Evolutionary conservation across 208 protist genomes (phyloP).

Genomic region (Chromosphaera perkinsii): DNA sequence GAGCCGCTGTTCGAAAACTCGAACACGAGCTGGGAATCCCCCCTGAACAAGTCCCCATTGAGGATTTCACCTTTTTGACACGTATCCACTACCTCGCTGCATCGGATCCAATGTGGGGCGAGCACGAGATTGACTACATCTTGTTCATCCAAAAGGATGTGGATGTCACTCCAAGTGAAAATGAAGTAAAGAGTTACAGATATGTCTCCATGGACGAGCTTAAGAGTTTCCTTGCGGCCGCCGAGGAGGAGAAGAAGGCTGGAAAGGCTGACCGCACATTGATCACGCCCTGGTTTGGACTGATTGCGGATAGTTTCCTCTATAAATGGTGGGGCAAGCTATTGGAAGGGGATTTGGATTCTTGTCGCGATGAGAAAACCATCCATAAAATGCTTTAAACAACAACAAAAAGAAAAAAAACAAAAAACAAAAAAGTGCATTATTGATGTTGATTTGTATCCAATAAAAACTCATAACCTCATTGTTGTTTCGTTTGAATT

Average conservation of each 20-base stretch:
- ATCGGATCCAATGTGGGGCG: slow-evolving; percentile 57
- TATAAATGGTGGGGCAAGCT: slow-evolving; percentile 54
- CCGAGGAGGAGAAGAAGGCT: slow-evolving; percentile 32
- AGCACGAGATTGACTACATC: slow-evolving; percentile 70
- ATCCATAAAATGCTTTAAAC: too few species aligned
- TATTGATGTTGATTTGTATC: too few species aligned
- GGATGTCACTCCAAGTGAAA: slow-evolving; percentile 23
- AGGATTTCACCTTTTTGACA: slow-evolving; percentile 58
- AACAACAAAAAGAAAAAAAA: too few species aligned
- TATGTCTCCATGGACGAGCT: slow-evolving; percentile 56
- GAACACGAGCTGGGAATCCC: slow-evolving; percentile 72
- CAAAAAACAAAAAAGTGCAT: too few species aligned
- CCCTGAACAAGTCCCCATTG: slow-evolving; percentile 31
- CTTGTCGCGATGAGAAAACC: too few species aligned
- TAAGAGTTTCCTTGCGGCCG: slow-evolving; percentile 37
- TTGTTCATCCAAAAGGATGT: slow-evolving; percentile 43
- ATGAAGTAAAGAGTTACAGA: slow-evolving; percentile 53
- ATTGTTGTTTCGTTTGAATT: too few species aligned
- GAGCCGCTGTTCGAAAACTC: slow-evolving; percentile 65
- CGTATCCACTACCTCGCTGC: slow-evolving; percentile 66
- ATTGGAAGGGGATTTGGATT: too few species aligned
- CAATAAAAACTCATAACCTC: too few species aligned
- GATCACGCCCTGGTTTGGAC: slow-evolving; percentile 63
- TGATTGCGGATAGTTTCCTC: slow-evolving; percentile 54
- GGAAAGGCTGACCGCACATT: too few species aligned